Conservation (phyloP, 225 moss, liverwort and hornwort species). For the Polytrichum formosum region DNA sequence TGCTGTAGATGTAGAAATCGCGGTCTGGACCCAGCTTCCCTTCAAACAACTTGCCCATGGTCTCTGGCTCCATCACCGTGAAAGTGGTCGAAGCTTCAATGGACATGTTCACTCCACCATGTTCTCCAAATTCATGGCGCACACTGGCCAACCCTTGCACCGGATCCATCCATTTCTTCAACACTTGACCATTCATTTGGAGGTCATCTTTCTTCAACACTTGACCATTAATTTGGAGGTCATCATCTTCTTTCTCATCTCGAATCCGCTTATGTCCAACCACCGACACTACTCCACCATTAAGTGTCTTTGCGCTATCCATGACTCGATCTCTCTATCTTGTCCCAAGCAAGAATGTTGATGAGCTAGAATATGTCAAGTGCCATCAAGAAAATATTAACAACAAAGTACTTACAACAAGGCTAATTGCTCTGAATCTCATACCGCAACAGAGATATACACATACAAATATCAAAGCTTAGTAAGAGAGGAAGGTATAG, state of each 20-base stretch:
- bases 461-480: no score
- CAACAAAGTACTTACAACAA: no score
- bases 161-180: slow-evolving; percentile 66
- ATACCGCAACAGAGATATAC: no score
- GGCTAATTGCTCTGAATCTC: no score
- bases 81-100: slow-evolving; percentile 71
- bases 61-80: slow-evolving; percentile 75
- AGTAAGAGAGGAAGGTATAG: no score
- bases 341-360: background rate
- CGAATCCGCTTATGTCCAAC: slow-evolving; percentile 45
- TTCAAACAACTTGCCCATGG: slow-evolving; percentile 61
- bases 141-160: slow-evolving; percentile 52
- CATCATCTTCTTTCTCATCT: slow-evolving; percentile 27
- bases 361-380: background rate
- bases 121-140: slow-evolving; percentile 69
- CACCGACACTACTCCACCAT: slow-evolving; percentile 18
- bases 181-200: slow-evolving; percentile 27
- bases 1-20: slow-evolving; percentile 70
- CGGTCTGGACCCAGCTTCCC: slow-evolving; percentile 64
- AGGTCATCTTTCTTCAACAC: slow-evolving; percentile 48
- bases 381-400: no score
- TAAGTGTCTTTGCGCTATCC: slow-evolving; percentile 17
- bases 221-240: slow-evolving; percentile 17
- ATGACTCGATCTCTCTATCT: slow-evolving; percentile 9
- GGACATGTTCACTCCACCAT: slow-evolving; percentile 75